Conservation (phyloP, 768 basidiomycete species). For the Termitomyces sp. region DNA sequence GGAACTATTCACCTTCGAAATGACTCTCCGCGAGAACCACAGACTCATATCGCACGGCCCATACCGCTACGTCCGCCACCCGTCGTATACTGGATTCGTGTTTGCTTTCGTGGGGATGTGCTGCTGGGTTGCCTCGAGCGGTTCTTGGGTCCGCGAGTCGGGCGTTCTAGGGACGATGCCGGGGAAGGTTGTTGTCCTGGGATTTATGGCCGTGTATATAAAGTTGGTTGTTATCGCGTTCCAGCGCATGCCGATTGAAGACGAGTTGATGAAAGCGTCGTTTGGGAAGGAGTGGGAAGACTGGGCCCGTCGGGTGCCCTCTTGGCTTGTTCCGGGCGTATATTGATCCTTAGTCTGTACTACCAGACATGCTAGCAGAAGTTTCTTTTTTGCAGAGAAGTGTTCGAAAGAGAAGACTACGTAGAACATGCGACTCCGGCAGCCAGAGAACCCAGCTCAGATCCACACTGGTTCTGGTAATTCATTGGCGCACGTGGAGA, state of each 20-base stretch:
- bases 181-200: background rate
- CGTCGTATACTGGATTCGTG: background rate
- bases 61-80: background rate
- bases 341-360: too few species aligned
- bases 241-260: slow-evolving; percentile 8
- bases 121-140: background rate
- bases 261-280: slow-evolving; percentile 5
- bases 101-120: background rate
- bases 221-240: too few species aligned
- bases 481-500: too few species aligned
- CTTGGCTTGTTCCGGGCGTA: slow-evolving; percentile 6
- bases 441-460: too few species aligned
- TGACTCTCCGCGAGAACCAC: background rate
- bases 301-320: slow-evolving; percentile 11
- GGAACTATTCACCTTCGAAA: slow-evolving; percentile 28
- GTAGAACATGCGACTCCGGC: too few species aligned
- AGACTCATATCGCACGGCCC: background rate
- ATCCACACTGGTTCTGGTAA: too few species aligned
- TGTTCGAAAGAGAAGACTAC: too few species aligned
- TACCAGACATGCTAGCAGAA: too few species aligned
- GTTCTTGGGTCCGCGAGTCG: background rate
- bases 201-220: background rate
- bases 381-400: too few species aligned
- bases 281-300: slow-evolving; percentile 14
- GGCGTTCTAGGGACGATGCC: background rate